Conservation (phyloP, 1,284 basidiomycete species). For the Sporisorium sorghi region DNA sequence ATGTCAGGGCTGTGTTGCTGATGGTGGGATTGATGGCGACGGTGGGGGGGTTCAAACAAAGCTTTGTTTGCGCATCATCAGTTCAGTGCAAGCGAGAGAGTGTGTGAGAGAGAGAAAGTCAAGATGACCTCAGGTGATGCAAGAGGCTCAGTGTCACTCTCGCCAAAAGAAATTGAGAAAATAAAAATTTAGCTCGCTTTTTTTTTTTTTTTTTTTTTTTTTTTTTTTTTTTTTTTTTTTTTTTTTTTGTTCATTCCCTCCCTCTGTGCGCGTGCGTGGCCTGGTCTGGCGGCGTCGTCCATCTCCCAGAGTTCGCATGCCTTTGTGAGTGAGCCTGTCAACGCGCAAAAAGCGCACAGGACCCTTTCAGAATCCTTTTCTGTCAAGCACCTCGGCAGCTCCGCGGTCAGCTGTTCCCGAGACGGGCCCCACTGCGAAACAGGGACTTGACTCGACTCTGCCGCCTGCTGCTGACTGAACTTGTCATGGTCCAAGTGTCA, state of each 20-base stretch:
- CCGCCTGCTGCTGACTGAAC: slow-evolving; percentile 2
- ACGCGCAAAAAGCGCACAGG: not conserved
- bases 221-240: no score
- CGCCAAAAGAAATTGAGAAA: no score
- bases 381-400: slow-evolving; percentile 4
- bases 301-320: not conserved
- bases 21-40: not conserved
- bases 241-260: no score
- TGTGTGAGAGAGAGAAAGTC: no score
- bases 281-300: not conserved
- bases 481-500: slow-evolving; percentile 7
- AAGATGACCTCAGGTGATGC: no score
- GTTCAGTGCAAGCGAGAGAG: not conserved
- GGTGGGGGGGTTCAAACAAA: not conserved
- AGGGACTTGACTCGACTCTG: slow-evolving; percentile 1
- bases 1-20: not conserved
- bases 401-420: slow-evolving; percentile 13
- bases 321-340: not conserved
- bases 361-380: slow-evolving; percentile 2
- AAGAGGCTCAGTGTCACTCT: no score
- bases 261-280: no score
- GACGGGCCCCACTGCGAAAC: no score
- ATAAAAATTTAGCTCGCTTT: no score
- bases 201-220: no score
- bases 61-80: not conserved